Base-by-base conservation (phyloP, 2,329 filamentous ascomycete genomes). In the Pyrenochaeta sp. region DNA sequence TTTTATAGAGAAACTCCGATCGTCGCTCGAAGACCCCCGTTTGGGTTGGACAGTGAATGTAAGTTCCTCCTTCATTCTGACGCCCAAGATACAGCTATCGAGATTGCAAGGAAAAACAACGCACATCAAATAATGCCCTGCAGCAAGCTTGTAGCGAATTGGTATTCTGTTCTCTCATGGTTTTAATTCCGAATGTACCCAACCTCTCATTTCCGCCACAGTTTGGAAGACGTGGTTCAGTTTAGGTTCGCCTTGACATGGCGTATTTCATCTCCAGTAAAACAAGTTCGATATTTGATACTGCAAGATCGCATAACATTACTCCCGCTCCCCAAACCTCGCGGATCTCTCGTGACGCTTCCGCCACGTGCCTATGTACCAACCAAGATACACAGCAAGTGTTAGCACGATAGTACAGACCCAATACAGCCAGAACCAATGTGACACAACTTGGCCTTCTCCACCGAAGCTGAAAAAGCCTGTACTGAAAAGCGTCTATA, bases 401-500 rank as follows among this genome's bases (percentile, higher is more conserved):
- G 36, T 39, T 39, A 47, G 32, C n/a, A 34, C 25, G 7, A 58
- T 50, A n/a, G 58, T 51, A 45, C 54, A 48, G 2, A 32, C 54
- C 54, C 54, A 61, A 32, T 61, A 61, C 15, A 61, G 24, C 59
- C 55, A 62, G n/a, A 62, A 58, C 43, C 54, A 52, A 22, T 42
- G 22, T 7, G 59, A 62, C 8, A 62, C 56, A 24, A 49, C 19
- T 7, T 7, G 52, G 27, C 56, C 59, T 50, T 49, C n/a, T 30
- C 19, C 32, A 13, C 15, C 34, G 52, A 55, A 62, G 34, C 53
- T 48, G 44, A 62, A 62, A 30, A 62, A 62, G 42, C 44, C 48
- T 22, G 51, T 62, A 43, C 59, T 62, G 36, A 62, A 62, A 19
- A 62, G 37, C 4, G 55, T 52, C 59, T 61, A 24, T 30, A 39